phyloP scores from a whole-genome alignment of 805 yeast species.

The Yarrowia sp. region DNA sequence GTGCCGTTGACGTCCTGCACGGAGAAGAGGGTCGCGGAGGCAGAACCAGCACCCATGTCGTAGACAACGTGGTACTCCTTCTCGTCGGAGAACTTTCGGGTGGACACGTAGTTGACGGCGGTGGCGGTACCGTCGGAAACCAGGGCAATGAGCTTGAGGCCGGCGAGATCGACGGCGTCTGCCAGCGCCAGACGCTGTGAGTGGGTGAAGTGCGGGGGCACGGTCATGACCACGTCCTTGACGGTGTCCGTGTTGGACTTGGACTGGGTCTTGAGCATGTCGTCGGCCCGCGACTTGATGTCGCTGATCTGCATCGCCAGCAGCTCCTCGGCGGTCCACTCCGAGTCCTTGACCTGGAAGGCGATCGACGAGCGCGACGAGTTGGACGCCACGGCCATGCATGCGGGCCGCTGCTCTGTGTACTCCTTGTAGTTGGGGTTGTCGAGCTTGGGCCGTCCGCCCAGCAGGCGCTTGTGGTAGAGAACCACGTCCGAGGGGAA shows the following conservation, averaged over 20 bases:
- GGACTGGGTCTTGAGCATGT: slow-evolving; percentile 48
- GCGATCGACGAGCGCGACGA: slow-evolving; percentile 55
- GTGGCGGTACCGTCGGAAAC: slow-evolving; percentile 93
- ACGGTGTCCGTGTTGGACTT: slow-evolving; percentile 47
- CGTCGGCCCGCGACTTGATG: slow-evolving; percentile 61
- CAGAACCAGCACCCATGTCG: slow-evolving; percentile 92
- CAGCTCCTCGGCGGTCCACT: slow-evolving; percentile 63
- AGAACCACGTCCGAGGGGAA: slow-evolving; percentile 69
- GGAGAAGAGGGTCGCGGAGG: slow-evolving; percentile 81
- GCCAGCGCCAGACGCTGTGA: slow-evolving; percentile 66
- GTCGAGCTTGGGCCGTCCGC: slow-evolving; percentile 39
- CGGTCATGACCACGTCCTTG: slow-evolving; percentile 68
- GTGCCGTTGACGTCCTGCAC: slow-evolving; percentile 46
- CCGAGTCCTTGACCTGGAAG: slow-evolving; percentile 49
- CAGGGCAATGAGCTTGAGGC: slow-evolving; percentile 59
- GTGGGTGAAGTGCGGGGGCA: slow-evolving; percentile 68
- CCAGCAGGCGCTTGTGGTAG: slow-evolving; percentile 69
- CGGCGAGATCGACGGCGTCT: slow-evolving; percentile 72
- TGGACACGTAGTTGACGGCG: slow-evolving; percentile 74
- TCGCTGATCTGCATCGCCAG: slow-evolving; percentile 79
- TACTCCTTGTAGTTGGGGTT: slow-evolving; percentile 48
- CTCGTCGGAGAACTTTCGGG: slow-evolving; percentile 47
- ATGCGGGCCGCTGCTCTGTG: slow-evolving; percentile 60
- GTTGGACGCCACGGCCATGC: slow-evolving; percentile 47
- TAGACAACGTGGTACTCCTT: slow-evolving; percentile 67